Base-by-base conservation (phyloP, 345 rosid species). In the Aethionema arabicum region DNA sequence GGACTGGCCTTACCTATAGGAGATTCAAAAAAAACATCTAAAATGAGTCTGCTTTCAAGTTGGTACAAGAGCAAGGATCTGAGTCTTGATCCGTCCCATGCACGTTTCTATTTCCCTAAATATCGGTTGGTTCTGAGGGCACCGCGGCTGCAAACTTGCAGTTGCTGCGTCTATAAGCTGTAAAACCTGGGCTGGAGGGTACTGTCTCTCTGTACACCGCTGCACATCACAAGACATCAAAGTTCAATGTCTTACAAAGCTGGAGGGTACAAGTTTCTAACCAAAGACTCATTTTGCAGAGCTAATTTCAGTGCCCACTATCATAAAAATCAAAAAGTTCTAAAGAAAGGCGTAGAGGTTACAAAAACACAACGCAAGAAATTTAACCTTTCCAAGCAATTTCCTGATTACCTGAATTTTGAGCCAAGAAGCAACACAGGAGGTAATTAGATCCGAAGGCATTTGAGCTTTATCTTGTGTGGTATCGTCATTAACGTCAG, bases 51-150 rank as follows among this genome's bases (percentile, higher is more conserved):
- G 63, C 38, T 32, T 68, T 70, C 69, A 83, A 16, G 87, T 80
- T 6, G 98, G 99, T 63, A 95, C 81, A 3, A 90, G 79, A 42
- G 98, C 87, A 68, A 95, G 68, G 68, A 95, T 88, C 74, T 90
- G 99, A 15, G 87, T 88, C 84, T 90, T 90, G 74, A 95, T 84
- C 68, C 82, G 83, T 62, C 99, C 98, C 98, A 95, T 88, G 62
- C 93, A 86, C 73, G 68, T 83, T 72, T 90, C 89, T 74, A 95
- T 86, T 68, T 95, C 99, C 52, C 84, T 73, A 72, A 85, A 90
- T 52, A 95, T 75, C 0, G 96, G 81, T 72, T 81, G 73, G 77
- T 90, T 95, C 78, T 90, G 88, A 2, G 89, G 71, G 57, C 91
- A 84, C 69, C 79, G 68, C 13, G 99, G 99, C 43, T 79, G 88